A percentile compares a stretch with the other conserved stretches of the same genome.
These are phyloP conservation scores for Malus sylvestris DNA, from an alignment of 306 rosid species.

Conservation along the genomic window DNA sequence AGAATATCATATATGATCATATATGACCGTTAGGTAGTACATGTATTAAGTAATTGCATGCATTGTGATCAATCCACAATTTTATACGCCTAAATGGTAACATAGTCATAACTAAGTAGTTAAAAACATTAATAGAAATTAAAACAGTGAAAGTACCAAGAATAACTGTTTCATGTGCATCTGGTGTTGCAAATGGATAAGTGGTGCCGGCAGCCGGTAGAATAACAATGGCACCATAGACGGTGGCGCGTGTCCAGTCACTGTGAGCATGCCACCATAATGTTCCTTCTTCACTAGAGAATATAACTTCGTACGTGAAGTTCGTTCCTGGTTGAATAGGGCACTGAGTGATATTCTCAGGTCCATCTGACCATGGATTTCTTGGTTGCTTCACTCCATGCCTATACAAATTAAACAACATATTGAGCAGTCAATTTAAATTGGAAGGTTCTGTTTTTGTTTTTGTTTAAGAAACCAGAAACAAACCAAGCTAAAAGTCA, in stretches of 20 bases:
- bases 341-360: conserved; percentile 19
- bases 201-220: not conserved
- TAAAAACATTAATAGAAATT: not conserved
- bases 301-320: conserved; percentile 7
- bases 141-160: not conserved
- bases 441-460: not conserved
- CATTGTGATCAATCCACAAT: too few species aligned
- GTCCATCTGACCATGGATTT: conserved; percentile 27
- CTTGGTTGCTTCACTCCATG: conserved; percentile 26
- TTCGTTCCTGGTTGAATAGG: conserved; percentile 12
- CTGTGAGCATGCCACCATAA: conserved; percentile 29
- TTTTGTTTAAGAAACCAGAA: not conserved
- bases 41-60: too few species aligned
- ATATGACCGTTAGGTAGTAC: too few species aligned
- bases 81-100: too few species aligned
- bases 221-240: conserved; percentile 11
- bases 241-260: conserved; percentile 22
- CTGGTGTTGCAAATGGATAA: conserved; percentile 14
- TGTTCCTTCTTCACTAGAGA: conserved; percentile 20
- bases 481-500: not conserved
- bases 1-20: too few species aligned
- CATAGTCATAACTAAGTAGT: not conserved
- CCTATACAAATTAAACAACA: not conserved
- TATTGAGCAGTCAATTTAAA: not conserved
- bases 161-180: not conserved